phyloP scores from a whole-genome alignment of 768 basidiomycete genomes.

The Rubroboletus satanas region DNA sequence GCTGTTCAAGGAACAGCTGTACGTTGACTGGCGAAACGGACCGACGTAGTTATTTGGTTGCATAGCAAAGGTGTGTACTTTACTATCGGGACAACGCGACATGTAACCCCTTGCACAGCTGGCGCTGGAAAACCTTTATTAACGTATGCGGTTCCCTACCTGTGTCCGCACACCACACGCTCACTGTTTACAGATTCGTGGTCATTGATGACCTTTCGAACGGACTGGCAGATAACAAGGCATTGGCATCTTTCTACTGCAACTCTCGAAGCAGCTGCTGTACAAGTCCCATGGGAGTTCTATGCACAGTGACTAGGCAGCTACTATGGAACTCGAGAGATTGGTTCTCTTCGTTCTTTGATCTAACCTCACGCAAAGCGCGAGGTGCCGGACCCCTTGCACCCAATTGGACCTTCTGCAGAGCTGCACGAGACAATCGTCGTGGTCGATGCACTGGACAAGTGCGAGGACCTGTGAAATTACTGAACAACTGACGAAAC shows the following conservation, averaged over 20 bases:
- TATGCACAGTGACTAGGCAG: not conserved
- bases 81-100: too few species aligned
- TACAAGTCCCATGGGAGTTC: not conserved
- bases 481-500: not conserved
- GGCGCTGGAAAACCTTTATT: not conserved
- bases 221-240: not conserved
- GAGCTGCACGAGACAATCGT: not conserved
- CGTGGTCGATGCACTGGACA: not conserved
- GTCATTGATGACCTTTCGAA: not conserved
- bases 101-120: not conserved
- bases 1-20: not conserved
- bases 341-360: not conserved
- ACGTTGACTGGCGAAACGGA: not conserved
- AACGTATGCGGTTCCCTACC: not conserved
- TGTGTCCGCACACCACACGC: not conserved
- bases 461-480: not conserved
- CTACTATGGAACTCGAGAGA: not conserved
- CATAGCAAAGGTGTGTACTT: too few species aligned
- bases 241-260: not conserved
- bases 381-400: not conserved
- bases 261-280: not conserved
- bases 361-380: not conserved
- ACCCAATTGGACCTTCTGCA: not conserved
- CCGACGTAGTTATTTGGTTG: too few species aligned
- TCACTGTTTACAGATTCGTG: not conserved